phyloP scores from a whole-genome alignment of 257 asterid species.

The Forsythia suspensa region DNA sequence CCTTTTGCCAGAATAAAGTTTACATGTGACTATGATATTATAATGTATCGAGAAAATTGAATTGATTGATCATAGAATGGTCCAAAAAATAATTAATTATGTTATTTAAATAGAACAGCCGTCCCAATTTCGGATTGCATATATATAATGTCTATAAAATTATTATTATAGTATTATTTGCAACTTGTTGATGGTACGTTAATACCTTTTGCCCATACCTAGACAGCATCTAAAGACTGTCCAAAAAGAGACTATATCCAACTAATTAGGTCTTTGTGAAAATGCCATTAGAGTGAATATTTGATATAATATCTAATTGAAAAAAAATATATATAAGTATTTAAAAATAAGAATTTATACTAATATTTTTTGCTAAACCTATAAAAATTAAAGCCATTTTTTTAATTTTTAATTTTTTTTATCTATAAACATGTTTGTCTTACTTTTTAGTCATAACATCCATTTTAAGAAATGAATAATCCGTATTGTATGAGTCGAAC shows the following conservation, averaged over 20 bases:
- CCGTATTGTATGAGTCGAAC: too few relatives aligned
- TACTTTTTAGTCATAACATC: too few relatives aligned
- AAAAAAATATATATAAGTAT: too few relatives aligned
- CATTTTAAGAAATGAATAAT: too few relatives aligned
- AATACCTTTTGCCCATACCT: constrained; percentile 31
- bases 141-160: constrained; percentile 23
- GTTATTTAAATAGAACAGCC: not conserved
- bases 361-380: too few relatives aligned
- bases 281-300: not conserved
- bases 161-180: not conserved
- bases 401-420: too few relatives aligned
- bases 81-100: constrained; percentile 21
- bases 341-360: too few relatives aligned
- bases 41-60: constrained; percentile 15
- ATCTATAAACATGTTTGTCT: too few relatives aligned
- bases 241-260: constrained; percentile 11
- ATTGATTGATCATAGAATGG: not conserved
- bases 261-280: not conserved
- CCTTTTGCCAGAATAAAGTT: constrained; percentile 35
- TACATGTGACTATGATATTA: constrained; percentile 47
- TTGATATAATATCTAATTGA: not conserved
- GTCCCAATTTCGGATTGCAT: constrained; percentile 25
- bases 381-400: too few relatives aligned
- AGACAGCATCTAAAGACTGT: constrained; percentile 13
- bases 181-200: constrained; percentile 33